A percentile compares a stretch with the other conserved stretches of the same genome.
Conservation (phyloP, 306 rosid species). For the Senna tora region DNA sequence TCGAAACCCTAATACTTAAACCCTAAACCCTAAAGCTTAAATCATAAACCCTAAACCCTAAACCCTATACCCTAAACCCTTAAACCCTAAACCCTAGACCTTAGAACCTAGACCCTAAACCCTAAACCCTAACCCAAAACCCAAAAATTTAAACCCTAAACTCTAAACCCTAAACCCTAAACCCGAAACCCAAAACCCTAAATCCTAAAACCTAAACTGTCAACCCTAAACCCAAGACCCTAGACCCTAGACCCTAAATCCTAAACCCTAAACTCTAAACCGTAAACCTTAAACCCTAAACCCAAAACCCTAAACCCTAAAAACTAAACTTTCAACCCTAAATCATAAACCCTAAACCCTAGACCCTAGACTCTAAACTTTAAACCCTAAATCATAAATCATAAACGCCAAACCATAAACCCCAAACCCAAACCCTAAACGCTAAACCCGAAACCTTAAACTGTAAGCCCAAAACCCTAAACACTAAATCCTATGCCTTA, state of each 20-base stretch:
- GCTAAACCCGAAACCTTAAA: slow-evolving; percentile 32
- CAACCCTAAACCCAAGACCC: no score
- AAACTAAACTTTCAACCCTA: no score
- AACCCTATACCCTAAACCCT: slow-evolving; percentile 24
- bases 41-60: slow-evolving; percentile 10
- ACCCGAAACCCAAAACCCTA: slow-evolving; percentile 1
- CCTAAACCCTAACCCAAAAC: no score
- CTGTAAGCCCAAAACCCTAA: slow-evolving; percentile 30
- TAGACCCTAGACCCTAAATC: slow-evolving; percentile 17
- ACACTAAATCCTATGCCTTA: slow-evolving; percentile 29
- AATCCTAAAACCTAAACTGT: no score
- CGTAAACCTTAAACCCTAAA: slow-evolving; percentile 31
- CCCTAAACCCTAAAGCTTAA: background rate
- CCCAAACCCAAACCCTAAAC: slow-evolving; percentile 38
- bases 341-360: no score
- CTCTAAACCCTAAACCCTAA: slow-evolving; percentile 28
- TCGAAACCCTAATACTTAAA: slow-evolving; percentile 16
- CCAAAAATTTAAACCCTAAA: no score
- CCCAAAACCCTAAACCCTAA: slow-evolving; percentile 35
- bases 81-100: slow-evolving; percentile 28
- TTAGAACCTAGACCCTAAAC: slow-evolving; percentile 1
- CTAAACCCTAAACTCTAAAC: slow-evolving; percentile 24
- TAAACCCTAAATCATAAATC: slow-evolving; percentile 28
- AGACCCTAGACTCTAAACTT: slow-evolving; percentile 30
- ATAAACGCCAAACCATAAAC: no score